These are phyloP conservation scores for Wickerhamiella sergipiensis DNA, from an alignment of 805 yeast genomes.

Conservation along the genomic window DNA sequence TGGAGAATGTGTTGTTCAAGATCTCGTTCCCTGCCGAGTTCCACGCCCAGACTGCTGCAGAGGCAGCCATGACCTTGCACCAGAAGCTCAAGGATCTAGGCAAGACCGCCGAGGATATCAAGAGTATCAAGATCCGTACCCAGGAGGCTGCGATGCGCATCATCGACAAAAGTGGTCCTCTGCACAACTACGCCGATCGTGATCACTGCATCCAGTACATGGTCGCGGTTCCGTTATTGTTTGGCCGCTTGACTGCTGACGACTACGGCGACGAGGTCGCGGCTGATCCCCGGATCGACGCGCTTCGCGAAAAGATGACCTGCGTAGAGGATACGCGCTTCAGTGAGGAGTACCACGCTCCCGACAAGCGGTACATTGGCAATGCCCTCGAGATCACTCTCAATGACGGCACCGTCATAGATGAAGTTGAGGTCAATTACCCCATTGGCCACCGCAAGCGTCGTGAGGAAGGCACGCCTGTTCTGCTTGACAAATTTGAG, in stretches of 20 bases:
- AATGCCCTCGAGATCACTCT: constrained; percentile 39
- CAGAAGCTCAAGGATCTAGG: constrained; percentile 27
- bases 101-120: constrained; percentile 36
- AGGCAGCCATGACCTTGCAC: constrained; percentile 38
- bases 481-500: constrained; percentile 37
- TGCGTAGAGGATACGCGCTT: constrained; percentile 38
- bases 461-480: constrained; percentile 47
- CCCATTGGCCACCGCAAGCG: constrained; percentile 48
- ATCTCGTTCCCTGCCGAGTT: constrained; percentile 54
- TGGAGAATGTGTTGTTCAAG: constrained; percentile 50
- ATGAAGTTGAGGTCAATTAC: constrained; percentile 40
- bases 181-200: constrained; percentile 50
- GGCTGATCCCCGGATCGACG: constrained; percentile 38
- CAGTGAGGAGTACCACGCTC: constrained; percentile 41
- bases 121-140: constrained; percentile 36
- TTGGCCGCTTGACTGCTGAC: constrained; percentile 44
- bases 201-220: constrained; percentile 54
- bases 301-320: constrained; percentile 38
- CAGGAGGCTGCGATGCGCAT: constrained; percentile 50
- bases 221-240: constrained; percentile 43
- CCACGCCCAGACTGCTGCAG: constrained; percentile 54
- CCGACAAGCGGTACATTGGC: constrained; percentile 43
- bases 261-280: constrained; percentile 43
- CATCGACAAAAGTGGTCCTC: constrained; percentile 46
- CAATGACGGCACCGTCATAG: constrained; percentile 39